Percentiles rank a stretch among this genome's conserved stretches.
Conservation (phyloP, 768 basidiomycete genomes). For the Rhodotorula sphaerocarpa region DNA sequence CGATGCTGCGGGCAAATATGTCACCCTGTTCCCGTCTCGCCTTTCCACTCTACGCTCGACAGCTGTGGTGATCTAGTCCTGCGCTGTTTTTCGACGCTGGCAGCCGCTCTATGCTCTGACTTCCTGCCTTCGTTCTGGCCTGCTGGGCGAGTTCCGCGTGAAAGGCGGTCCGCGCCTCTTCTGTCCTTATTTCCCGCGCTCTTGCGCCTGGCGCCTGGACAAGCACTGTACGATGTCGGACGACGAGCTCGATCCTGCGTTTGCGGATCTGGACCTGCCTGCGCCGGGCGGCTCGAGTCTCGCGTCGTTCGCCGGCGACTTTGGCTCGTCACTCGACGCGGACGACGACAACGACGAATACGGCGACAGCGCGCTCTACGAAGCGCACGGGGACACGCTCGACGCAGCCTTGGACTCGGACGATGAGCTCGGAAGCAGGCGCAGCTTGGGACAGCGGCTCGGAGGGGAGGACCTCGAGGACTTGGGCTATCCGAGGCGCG, state of each 20-base stretch:
- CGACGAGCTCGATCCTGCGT: conserved; percentile 29
- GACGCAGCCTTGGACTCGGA: neutral
- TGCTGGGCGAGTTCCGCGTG: no score
- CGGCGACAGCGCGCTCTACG: no score
- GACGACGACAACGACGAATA: neutral
- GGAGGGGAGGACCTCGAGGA: neutral
- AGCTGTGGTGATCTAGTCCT: no score
- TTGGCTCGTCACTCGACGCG: neutral
- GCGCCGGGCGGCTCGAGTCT: neutral
- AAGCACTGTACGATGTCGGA: neutral
- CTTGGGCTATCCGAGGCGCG: neutral
- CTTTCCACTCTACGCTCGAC: no score
- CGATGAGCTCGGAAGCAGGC: neutral
- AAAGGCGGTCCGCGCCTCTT: neutral
- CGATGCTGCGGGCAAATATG: no score
- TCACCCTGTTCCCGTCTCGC: no score
- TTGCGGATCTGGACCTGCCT: conserved; percentile 16
- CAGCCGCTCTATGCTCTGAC: no score
- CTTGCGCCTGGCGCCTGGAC: neutral
- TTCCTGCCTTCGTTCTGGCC: no score
- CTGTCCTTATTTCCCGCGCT: neutral
- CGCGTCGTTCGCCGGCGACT: neutral
- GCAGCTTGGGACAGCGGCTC: neutral
- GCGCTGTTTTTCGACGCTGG: no score
- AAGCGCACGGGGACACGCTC: neutral